phyloP scores from a whole-genome alignment of 2,329 filamentous ascomycete genomes.

The Eutypa lata region DNA sequence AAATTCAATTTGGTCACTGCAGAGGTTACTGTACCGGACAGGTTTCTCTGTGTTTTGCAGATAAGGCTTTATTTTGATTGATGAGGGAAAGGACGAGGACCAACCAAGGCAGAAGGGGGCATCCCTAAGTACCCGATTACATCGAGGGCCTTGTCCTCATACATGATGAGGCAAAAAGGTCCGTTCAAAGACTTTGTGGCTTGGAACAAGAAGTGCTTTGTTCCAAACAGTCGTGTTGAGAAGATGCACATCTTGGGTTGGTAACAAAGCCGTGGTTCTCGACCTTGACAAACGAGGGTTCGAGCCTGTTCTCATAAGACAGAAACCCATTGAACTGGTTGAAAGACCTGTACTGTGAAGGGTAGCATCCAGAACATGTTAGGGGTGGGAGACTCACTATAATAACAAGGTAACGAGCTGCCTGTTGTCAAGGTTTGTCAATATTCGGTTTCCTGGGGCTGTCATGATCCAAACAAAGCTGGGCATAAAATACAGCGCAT shows the following conservation, averaged over 20 bases:
- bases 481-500: too few species aligned
- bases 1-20: too few species aligned
- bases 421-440: neutral
- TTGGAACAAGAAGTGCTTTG: neutral
- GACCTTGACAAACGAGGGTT: neutral
- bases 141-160: neutral
- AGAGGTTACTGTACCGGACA: neutral
- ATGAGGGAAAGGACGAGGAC: neutral
- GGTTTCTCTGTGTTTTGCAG: neutral
- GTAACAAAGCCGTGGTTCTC: conserved; percentile 17
- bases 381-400: conserved; percentile 9
- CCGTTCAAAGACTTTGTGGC: neutral
- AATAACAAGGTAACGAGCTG: neutral
- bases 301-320: conserved; percentile 1
- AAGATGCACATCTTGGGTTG: neutral
- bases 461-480: conserved; percentile 1
- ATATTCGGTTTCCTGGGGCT: too few species aligned
- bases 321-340: conserved; percentile 7
- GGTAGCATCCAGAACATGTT: conserved; percentile 8
- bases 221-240: neutral
- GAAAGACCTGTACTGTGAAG: conserved; percentile 4
- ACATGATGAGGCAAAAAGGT: neutral
- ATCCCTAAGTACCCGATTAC: neutral
- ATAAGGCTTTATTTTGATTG: neutral
- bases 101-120: neutral